Evolutionary conservation across 2,329 filamentous ascomycete species (phyloP).

Genomic region (Fusarium aywerte): DNA sequence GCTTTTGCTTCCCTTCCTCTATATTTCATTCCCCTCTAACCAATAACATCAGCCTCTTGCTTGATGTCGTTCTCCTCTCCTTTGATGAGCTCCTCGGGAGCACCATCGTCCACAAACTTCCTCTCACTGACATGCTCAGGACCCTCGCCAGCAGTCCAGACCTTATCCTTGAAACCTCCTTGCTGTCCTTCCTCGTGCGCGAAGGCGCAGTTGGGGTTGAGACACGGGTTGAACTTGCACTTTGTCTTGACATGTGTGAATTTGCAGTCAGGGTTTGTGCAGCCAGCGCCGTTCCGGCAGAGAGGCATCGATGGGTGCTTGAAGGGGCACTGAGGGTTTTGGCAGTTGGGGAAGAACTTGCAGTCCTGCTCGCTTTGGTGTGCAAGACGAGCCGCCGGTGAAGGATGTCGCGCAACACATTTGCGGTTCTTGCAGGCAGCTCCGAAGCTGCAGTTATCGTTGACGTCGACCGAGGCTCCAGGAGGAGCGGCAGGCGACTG

Average conservation of each 20-base stretch:
- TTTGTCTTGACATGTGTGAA: slow-evolving; percentile 87
- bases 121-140: slow-evolving; percentile 83
- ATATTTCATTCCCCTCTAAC: slow-evolving; percentile 39
- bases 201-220: slow-evolving; percentile 87
- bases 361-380: slow-evolving; percentile 88
- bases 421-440: slow-evolving; percentile 96
- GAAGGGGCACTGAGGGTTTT: slow-evolving; percentile 88
- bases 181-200: slow-evolving; percentile 93
- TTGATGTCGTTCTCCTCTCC: slow-evolving; percentile 59
- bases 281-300: slow-evolving; percentile 92
- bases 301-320: slow-evolving; percentile 86
- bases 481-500: slow-evolving; percentile 90
- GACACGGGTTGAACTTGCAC: slow-evolving; percentile 92
- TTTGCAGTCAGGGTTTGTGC: slow-evolving; percentile 82
- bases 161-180: slow-evolving; percentile 85
- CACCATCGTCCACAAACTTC: slow-evolving; percentile 81
- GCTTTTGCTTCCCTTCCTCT: slow-evolving; percentile 4
- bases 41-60: slow-evolving; percentile 55
- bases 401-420: slow-evolving; percentile 91
- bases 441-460: slow-evolving; percentile 83
- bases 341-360: slow-evolving; percentile 91
- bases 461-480: slow-evolving; percentile 79
- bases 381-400: slow-evolving; percentile 80
- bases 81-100: slow-evolving; percentile 77
- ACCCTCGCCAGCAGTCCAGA: slow-evolving; percentile 76